Base-by-base conservation (phyloP, 352 stramenopile species). In the Phytophthora pinifolia region DNA sequence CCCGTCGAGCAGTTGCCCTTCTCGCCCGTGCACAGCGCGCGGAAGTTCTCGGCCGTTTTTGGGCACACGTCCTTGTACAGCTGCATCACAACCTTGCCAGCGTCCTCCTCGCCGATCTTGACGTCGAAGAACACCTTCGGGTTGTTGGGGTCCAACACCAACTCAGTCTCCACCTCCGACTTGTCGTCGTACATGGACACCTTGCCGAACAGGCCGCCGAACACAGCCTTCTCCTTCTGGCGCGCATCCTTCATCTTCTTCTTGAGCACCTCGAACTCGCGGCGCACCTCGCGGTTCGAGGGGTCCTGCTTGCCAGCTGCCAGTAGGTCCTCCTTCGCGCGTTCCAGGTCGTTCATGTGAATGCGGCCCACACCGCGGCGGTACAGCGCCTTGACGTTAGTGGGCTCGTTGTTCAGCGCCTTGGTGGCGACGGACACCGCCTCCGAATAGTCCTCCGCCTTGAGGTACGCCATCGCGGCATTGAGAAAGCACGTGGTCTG, bases 81-180 rank as follows among this genome's bases (percentile, higher is more conserved):
- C 75, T 99, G 94, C 74, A 99, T 98, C 27, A 96, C 96, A 22
- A 98, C 81, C 53, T 96, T 87, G 35, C 93, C 91, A 9, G 83
- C 82, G 20, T 85, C 67, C 53, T 96, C 79, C 15, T 90, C 92
- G 33, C 90, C 94, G 17, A 98, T 97, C 56, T 83, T 82, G 8
- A 99, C 89, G 66, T 99, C 93, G 63, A 99, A 99, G 70, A 97
- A 99, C 15, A 99, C 96, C 77, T 98, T 96, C 33, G 96, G 96
- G 76, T 98, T 98, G 73, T 90, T 92, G 25, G 74, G 70, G 54
- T 91, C 80, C 22, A 78, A 59, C 45, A 63, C 67, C 4, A 71
- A 67, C 27, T 92, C 83, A 14, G 32, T 34, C 51, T 90, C 80
- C n/a, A 94, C 69, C 10, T 59, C 20, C 52, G 76, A 94, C 83